Percentiles rank a stretch among this genome's conserved stretches.
Evolutionary conservation across 2,329 filamentous ascomycete species (phyloP).

Genomic region (Aspergillus quadrilineatus): DNA sequence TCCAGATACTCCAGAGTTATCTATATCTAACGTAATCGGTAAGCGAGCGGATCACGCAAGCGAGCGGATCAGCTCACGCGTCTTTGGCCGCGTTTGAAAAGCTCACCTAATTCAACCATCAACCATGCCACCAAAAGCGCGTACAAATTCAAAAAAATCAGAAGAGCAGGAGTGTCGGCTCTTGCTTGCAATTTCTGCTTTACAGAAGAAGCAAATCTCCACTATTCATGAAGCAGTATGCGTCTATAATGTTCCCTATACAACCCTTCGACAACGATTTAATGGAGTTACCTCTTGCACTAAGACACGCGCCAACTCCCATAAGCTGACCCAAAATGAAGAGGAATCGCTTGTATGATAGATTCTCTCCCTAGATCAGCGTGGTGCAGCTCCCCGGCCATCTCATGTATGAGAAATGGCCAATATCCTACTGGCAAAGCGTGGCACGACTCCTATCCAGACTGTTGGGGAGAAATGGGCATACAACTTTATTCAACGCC

Average conservation of each 20-base stretch:
- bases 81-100: too few relatives aligned
- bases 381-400: neutral
- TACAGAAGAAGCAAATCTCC: neutral
- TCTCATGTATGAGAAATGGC: neutral
- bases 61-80: too few relatives aligned
- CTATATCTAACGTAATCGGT: too few relatives aligned
- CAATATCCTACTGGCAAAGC: too few relatives aligned
- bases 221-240: neutral
- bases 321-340: neutral
- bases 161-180: neutral
- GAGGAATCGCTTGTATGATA: neutral
- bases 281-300: neutral
- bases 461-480: neutral
- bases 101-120: neutral
- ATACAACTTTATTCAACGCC: neutral
- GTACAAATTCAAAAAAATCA: neutral
- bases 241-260: neutral
- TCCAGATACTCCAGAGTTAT: too few relatives aligned
- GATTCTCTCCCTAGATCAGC: neutral
- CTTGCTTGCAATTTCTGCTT: neutral
- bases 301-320: neutral
- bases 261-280: neutral
- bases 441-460: neutral
- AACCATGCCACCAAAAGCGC: slow-evolving; percentile 1
- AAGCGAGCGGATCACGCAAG: too few relatives aligned